These are phyloP conservation scores for Claviceps fusiformis DNA, from an alignment of 2,329 filamentous ascomycete genomes.

Conservation along the genomic window DNA sequence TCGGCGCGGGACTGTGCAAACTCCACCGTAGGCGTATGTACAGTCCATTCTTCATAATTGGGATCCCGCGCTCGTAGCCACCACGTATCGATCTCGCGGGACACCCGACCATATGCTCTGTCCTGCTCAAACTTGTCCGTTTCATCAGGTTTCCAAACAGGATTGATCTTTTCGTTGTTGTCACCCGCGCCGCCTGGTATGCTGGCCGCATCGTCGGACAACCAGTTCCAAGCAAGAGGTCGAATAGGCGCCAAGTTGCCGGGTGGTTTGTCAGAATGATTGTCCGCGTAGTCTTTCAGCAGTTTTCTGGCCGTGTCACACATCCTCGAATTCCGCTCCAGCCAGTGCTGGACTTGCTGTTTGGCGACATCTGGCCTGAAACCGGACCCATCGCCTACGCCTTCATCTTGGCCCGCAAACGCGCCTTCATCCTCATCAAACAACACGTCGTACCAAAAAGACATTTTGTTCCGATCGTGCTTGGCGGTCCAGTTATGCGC, in stretches of 20 bases:
- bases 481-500: constrained; percentile 58
- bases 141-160: constrained; percentile 37
- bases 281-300: constrained; percentile 40
- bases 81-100: constrained; percentile 51
- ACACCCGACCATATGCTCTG: constrained; percentile 44
- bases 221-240: constrained; percentile 43
- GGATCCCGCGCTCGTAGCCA: constrained; percentile 48
- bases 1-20: constrained; percentile 43
- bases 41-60: constrained; percentile 45
- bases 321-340: constrained; percentile 45
- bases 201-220: constrained; percentile 25
- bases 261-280: constrained; percentile 33
- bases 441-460: constrained; percentile 53
- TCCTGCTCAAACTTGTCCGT: constrained; percentile 46
- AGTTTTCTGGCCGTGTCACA: constrained; percentile 41
- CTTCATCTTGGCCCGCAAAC: constrained; percentile 35
- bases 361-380: constrained; percentile 45
- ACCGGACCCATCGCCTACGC: constrained; percentile 35
- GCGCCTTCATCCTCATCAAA: constrained; percentile 44
- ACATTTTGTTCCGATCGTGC: constrained; percentile 57
- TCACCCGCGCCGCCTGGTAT: constrained; percentile 19
- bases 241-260: constrained; percentile 36
- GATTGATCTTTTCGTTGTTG: constrained; percentile 30
- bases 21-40: constrained; percentile 46
- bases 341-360: constrained; percentile 47